Evolutionary conservation across 2,329 filamentous ascomycete species (phyloP).

Genomic region (Exophiala sp.): DNA sequence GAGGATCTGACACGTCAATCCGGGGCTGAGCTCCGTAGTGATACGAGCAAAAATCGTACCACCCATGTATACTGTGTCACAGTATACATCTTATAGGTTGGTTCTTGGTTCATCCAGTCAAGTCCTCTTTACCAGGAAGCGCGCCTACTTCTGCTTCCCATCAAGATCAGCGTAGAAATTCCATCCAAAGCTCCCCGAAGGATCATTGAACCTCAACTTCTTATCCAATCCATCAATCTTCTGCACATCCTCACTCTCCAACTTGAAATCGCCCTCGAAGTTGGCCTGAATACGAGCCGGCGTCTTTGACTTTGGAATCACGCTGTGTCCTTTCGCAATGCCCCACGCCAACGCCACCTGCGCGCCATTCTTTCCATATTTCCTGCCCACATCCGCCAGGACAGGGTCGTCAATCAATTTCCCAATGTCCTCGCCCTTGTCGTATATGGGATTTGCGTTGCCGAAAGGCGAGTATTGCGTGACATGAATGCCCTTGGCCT

Average conservation of each 20-base stretch:
- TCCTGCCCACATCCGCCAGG: slow-evolving; percentile 50
- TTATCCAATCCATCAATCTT: slow-evolving; percentile 56
- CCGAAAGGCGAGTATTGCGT: slow-evolving; percentile 56
- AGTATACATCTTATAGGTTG: too few species aligned
- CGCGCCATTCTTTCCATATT: slow-evolving; percentile 49
- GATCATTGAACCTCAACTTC: slow-evolving; percentile 62
- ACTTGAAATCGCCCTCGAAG: slow-evolving; percentile 54
- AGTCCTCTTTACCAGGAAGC: not conserved
- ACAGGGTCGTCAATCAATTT: slow-evolving; percentile 53
- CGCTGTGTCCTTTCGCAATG: slow-evolving; percentile 48
- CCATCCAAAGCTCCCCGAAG: slow-evolving; percentile 54
- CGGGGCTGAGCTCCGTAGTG: too few species aligned
- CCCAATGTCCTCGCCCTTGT: slow-evolving; percentile 39
- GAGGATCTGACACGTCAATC: too few species aligned
- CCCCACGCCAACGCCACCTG: slow-evolving; percentile 57
- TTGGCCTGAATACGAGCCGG: slow-evolving; percentile 41
- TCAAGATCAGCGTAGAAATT: slow-evolving; percentile 59
- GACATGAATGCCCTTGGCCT: slow-evolving; percentile 50
- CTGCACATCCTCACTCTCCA: slow-evolving; percentile 56
- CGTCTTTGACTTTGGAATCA: slow-evolving; percentile 48
- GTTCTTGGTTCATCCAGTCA: too few species aligned
- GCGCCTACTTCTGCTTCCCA: slow-evolving; percentile 34
- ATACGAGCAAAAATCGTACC: too few species aligned
- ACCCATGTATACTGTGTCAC: too few species aligned
- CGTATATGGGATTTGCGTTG: slow-evolving; percentile 52